Evolutionary conservation across 352 stramenopile species (phyloP).

Genomic region (Phytophthora gonapodyides): DNA sequence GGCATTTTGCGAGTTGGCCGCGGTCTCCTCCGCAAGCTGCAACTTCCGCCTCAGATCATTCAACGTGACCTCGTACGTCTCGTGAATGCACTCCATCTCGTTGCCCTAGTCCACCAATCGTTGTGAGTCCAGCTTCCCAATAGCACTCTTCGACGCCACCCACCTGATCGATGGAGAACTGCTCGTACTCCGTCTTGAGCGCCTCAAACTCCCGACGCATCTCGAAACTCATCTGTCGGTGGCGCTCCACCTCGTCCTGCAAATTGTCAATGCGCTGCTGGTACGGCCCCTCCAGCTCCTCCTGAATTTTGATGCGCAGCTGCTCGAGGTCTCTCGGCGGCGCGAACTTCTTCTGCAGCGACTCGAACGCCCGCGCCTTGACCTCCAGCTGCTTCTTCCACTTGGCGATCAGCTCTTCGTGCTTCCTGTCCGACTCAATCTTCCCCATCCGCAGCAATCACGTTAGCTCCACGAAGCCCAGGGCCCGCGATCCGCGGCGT

Average conservation of each 20-base stretch:
- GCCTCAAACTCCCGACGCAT: conserved; percentile 77
- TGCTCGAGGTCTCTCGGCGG: conserved; percentile 82
- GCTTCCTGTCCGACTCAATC: conserved; percentile 83
- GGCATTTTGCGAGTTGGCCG: conserved; percentile 37
- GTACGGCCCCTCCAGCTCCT: conserved; percentile 79
- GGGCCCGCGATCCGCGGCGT: neutral
- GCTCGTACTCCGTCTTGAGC: conserved; percentile 86
- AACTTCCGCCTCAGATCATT: conserved; percentile 64
- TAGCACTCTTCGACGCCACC: neutral
- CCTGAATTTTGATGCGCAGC: conserved; percentile 81
- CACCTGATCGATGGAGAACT: conserved; percentile 78
- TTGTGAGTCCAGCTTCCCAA: neutral
- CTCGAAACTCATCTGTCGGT: conserved; percentile 67
- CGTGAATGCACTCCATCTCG: conserved; percentile 76
- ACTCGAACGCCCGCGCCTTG: conserved; percentile 83
- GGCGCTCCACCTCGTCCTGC: conserved; percentile 75
- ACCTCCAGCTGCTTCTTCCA: conserved; percentile 86
- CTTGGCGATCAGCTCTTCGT: conserved; percentile 81
- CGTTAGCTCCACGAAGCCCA: neutral
- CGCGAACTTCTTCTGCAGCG: conserved; percentile 82
- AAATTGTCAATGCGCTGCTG: conserved; percentile 64
- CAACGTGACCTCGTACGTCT: conserved; percentile 66
- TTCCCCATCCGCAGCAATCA: conserved; percentile 11
- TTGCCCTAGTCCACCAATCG: conserved; percentile 41
- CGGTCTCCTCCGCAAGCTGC: conserved; percentile 44